Conservation (phyloP, 2,329 filamentous ascomycete species). For the Colletotrichum lupini region DNA sequence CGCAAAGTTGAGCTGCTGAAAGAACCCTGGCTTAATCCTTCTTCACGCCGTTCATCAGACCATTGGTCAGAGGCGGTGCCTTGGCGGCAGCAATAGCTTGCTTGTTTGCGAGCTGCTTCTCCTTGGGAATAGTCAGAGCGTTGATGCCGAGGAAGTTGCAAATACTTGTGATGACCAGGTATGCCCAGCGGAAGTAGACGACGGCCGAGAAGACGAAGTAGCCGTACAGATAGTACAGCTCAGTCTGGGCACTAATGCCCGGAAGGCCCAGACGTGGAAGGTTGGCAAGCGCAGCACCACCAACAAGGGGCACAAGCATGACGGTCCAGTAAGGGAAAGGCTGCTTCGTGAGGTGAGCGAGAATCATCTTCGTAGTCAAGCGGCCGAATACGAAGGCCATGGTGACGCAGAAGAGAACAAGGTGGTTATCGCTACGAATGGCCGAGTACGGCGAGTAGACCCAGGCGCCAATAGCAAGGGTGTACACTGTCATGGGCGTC, state of each 20-base stretch:
- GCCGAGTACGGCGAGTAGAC: constrained; percentile 89
- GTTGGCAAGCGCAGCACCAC: constrained; percentile 86
- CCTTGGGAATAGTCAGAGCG: constrained; percentile 84
- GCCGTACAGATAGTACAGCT: constrained; percentile 83
- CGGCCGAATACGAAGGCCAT: constrained; percentile 98
- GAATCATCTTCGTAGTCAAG: constrained; percentile 99
- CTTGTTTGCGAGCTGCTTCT: constrained; percentile 68
- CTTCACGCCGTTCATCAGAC: constrained; percentile 42
- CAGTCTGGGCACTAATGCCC: constrained; percentile 71
- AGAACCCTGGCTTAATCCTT: constrained; percentile 33
- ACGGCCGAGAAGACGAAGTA: constrained; percentile 86
- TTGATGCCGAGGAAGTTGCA: constrained; percentile 94
- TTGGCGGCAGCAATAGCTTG: constrained; percentile 52
- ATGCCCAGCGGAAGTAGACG: constrained; percentile 95
- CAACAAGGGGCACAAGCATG: constrained; percentile 86
- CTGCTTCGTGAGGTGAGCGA: constrained; percentile 92
- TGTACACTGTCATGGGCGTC: constrained; percentile 90
- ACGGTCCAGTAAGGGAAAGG: constrained; percentile 98
- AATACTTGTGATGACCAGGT: constrained; percentile 89
- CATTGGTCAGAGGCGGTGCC: constrained; percentile 38
- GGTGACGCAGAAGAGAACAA: constrained; percentile 91
- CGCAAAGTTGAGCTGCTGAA: neutral
- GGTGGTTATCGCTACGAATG: constrained; percentile 83
- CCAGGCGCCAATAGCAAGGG: constrained; percentile 81
- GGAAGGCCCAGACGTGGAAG: constrained; percentile 80